Evolutionary conservation across 805 yeast genomes (phyloP), one percentile per base, ranked within the genome.

Genomic region (Wickerhamomyces rabaulensis): DNA sequence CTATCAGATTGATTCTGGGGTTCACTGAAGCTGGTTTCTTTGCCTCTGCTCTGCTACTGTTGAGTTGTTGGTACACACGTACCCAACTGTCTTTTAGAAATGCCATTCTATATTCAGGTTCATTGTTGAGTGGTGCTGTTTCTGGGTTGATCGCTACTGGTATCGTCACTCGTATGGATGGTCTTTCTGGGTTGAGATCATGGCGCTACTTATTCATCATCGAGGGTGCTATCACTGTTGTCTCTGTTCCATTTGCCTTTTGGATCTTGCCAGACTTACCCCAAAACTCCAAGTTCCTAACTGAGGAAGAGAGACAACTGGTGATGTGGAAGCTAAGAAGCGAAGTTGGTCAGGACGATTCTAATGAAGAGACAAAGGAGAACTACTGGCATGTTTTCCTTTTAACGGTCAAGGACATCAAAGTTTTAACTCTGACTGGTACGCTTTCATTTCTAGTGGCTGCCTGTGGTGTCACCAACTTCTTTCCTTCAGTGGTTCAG

Each of bases 131-230:
- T 25, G 27, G 8, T 6, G 12, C 8, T 25, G 8, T 25, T 13
- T 9, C 27, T 25, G 27, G 27, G 27, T 25, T 25, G 12, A 25
- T 25, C 12, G 27, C 27, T 12, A 75, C 77, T 27, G 83, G 79
- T 31, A 76, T 78, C 42, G 62, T 76, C 40, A 60, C 73, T 36
- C 63, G 65, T 42, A 59, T 71, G 64, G 73, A 71, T 44, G 71
- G 73, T 7, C 48, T 44, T 31, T 61, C 62, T 19, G 76, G 78
- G 13, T 53, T 71, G 25, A 62, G 70, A 41, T 67, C 74, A 13
- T 79, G 84, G 84, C 66, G 79, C 56, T 79, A 78, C 74, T 68
- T 78, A 39, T 79, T 79, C 52, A 64, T 77, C 41, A 73, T 79
- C 40, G 82, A 78, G 58, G 85, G 85, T 39, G 67, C 69, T 3